These are phyloP conservation scores for Tricholoma bakamatsutake DNA, from an alignment of 768 basidiomycete genomes.

Conservation along the genomic window DNA sequence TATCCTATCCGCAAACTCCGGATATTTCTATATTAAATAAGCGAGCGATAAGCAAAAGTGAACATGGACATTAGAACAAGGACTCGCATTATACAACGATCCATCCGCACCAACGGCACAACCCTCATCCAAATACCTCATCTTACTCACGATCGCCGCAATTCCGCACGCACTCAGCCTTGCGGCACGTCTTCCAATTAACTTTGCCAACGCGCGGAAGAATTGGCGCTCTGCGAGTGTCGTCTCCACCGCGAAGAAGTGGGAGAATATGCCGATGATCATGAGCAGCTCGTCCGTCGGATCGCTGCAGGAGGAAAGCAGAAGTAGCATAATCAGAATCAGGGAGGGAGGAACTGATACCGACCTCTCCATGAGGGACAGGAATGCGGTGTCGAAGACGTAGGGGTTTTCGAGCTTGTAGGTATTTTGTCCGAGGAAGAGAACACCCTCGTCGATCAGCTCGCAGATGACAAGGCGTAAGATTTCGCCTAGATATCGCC, in stretches of 20 bases:
- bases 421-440: slow-evolving; percentile 97
- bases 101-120: slow-evolving; percentile 91
- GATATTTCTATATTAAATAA: slow-evolving; percentile 77
- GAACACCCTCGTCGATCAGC: slow-evolving; percentile 92
- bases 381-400: slow-evolving; percentile 92
- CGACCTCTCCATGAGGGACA: slow-evolving; percentile 94
- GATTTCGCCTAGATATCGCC: slow-evolving; percentile 94
- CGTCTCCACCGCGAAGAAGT: slow-evolving; percentile 96
- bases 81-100: slow-evolving; percentile 84
- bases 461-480: slow-evolving; percentile 92
- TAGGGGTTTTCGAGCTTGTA: slow-evolving; percentile 96
- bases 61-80: not conserved
- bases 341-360: slow-evolving; percentile 2
- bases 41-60: not conserved
- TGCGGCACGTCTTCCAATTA: slow-evolving; percentile 87
- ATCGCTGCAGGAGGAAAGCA: slow-evolving; percentile 47
- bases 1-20: slow-evolving; percentile 87
- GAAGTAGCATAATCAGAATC: not conserved
- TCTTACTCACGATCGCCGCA: slow-evolving; percentile 93
- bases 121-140: slow-evolving; percentile 87
- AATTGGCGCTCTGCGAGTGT: slow-evolving; percentile 96
- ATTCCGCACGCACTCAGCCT: slow-evolving; percentile 93
- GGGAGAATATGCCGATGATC: slow-evolving; percentile 94
- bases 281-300: slow-evolving; percentile 95
- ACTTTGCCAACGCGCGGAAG: slow-evolving; percentile 88